Evolutionary conservation across 306 rosid species (phyloP), one percentile per base, ranked within the genome.

Genomic region (Canavalia ensiformis): DNA sequence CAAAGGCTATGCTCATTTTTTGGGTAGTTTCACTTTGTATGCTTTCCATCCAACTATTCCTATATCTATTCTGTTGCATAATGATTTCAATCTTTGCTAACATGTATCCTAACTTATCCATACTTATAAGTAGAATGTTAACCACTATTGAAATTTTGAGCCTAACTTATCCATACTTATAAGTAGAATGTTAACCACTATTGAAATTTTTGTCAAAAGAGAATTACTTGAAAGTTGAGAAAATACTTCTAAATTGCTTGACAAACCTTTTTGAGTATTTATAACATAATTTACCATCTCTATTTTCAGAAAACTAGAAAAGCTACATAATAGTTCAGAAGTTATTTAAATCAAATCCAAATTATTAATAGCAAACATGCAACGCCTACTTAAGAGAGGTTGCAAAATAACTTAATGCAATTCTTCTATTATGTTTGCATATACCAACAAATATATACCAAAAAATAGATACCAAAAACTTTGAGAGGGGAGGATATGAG

Each of bases 1-100:
- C 5, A 94, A 91, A 71, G 99, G 99, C 81, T 97, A 93, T 76
- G 99, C 99, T 0, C 99, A 95, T 89, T 95, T 95, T 62, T 93
- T 95, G 37, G 99, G 99, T 93, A 57, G 41, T 42, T 18, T 9
- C 55, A 28, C 31, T 25, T 76, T 31, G 8, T 13, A 25, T 4
- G 33, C 50, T 3, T 49, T n/a, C 33, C 5, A 59, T 76, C 12
- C 4, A n/a, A 2, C 11, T 18, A 18, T 18, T 18, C 25, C 25
- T 18, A 18, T 18, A 18, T 18, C 37, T 74, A 1, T 39, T 42
- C 55, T 74, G 13, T 41, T n/a, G 67, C 29, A 10, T 9, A 28
- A 35, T 8, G 8, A 25, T 69, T 42, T 44, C 57, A 5, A 41
- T 80, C 18, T n/a, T 70, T 69, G 65, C 45, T 74, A 25, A 50